Conservation (phyloP, 305 asterid species). For the Fraxinus xanthoxyloides region DNA sequence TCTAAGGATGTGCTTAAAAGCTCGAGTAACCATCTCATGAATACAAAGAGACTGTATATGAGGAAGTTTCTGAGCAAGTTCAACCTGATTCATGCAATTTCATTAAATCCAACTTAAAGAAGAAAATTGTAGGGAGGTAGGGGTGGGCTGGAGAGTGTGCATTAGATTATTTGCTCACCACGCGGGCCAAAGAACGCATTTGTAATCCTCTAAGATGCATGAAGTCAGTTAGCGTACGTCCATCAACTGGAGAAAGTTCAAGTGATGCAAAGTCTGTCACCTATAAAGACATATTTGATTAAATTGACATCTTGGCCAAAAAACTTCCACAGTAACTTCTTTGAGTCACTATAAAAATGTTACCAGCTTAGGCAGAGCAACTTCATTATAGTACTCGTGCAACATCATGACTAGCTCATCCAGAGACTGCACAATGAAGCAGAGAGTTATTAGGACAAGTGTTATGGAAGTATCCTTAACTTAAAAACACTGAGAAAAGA, state of each 20-base stretch:
- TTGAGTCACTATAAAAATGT: conserved; percentile 18
- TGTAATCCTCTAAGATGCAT: conserved; percentile 98
- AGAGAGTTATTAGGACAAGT: conserved; percentile 11
- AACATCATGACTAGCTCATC: conserved; percentile 91
- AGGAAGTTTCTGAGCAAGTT: conserved; percentile 95
- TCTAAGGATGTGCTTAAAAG: conserved; percentile 91
- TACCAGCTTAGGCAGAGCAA: conserved; percentile 99
- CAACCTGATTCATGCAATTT: conserved; percentile 67
- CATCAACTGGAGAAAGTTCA: conserved; percentile 99
- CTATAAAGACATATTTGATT: conserved; percentile 36
- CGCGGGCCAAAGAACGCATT: conserved; percentile 93
- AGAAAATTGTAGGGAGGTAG: conserved; percentile 14
- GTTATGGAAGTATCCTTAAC: conserved; percentile 5
- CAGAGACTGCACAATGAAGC: conserved; percentile 62
- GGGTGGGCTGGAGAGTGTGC: conserved; percentile 6
- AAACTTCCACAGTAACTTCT: conserved; percentile 17
- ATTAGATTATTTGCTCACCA: conserved; percentile 60
- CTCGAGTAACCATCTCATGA: conserved; percentile 99
- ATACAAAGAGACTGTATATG: conserved; percentile 97
- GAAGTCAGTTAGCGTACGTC: conserved; percentile 95
- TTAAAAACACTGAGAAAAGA: neutral
- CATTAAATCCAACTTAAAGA: conserved; percentile 23
- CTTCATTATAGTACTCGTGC: conserved; percentile 73
- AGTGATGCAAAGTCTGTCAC: conserved; percentile 98
- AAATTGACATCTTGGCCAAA: conserved; percentile 15